Conservation (phyloP, 805 yeast genomes). For the Starmerella sp. region DNA sequence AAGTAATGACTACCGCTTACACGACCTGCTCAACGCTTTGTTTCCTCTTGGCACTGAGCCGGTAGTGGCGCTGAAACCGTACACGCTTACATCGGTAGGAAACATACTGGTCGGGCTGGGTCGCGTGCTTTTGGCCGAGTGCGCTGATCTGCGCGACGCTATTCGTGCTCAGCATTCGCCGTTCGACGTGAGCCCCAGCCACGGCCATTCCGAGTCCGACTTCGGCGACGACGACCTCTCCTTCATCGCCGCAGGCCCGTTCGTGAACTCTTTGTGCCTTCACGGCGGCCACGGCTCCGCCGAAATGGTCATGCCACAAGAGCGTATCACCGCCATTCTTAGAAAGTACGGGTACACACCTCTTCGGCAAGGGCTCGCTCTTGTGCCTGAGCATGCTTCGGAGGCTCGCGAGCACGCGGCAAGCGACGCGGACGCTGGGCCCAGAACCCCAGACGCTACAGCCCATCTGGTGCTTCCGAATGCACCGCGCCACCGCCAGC, state of each 20-base stretch:
- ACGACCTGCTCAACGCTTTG: not conserved
- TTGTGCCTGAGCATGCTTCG: too few relatives aligned
- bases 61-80: not conserved
- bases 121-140: not conserved
- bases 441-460: too few relatives aligned
- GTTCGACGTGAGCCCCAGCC: not conserved
- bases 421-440: too few relatives aligned
- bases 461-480: too few relatives aligned
- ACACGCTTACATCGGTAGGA: not conserved
- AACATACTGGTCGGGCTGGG: not conserved
- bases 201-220: too few relatives aligned
- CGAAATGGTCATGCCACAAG: not conserved
- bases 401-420: too few relatives aligned
- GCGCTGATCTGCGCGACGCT: not conserved
- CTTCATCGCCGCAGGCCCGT: not conserved
- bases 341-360: not conserved
- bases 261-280: not conserved
- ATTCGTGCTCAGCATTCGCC: not conserved
- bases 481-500: not conserved
- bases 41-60: not conserved
- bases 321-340: not conserved
- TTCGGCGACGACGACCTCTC: not conserved
- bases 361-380: not conserved
- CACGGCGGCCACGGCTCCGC: not conserved
- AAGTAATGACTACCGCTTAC: too few relatives aligned